Evolutionary conservation across 257 asterid species (phyloP).

Genomic region (Echium plantagineum): DNA sequence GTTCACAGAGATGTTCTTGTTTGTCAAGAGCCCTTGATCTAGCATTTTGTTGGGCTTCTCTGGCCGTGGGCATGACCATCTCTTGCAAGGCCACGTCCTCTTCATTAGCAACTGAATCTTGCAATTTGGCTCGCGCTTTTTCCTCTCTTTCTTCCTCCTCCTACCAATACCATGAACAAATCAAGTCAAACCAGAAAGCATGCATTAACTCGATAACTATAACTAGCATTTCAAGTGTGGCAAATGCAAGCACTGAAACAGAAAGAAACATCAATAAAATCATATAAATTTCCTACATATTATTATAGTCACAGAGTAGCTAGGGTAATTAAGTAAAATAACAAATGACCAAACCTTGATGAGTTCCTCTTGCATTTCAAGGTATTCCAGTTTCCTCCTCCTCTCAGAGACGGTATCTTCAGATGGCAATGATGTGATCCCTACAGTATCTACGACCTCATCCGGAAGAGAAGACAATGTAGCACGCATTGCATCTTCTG

Average conservation of each 20-base stretch:
- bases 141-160: conserved; percentile 74
- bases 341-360: conserved; percentile 45
- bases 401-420: conserved; percentile 84
- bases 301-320: not conserved
- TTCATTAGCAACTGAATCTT: conserved; percentile 28
- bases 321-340: not conserved
- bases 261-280: not conserved
- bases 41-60: conserved; percentile 65
- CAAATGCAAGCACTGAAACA: not conserved
- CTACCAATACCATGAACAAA: conserved; percentile 33
- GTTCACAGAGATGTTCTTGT: conserved; percentile 72
- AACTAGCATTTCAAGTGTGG: not conserved
- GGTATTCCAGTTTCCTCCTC: conserved; percentile 82
- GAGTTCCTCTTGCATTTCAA: conserved; percentile 86
- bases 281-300: no score
- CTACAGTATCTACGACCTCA: conserved; percentile 88
- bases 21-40: conserved; percentile 69
- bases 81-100: conserved; percentile 66
- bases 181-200: not conserved
- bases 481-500: conserved; percentile 77
- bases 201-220: not conserved
- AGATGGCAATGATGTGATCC: conserved; percentile 65
- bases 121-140: conserved; percentile 37
- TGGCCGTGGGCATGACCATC: conserved; percentile 48
- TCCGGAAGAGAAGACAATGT: conserved; percentile 85